Evolutionary conservation across 164 flowering plant genomes (phyloP).

Genomic region (Protea cynaroides): DNA sequence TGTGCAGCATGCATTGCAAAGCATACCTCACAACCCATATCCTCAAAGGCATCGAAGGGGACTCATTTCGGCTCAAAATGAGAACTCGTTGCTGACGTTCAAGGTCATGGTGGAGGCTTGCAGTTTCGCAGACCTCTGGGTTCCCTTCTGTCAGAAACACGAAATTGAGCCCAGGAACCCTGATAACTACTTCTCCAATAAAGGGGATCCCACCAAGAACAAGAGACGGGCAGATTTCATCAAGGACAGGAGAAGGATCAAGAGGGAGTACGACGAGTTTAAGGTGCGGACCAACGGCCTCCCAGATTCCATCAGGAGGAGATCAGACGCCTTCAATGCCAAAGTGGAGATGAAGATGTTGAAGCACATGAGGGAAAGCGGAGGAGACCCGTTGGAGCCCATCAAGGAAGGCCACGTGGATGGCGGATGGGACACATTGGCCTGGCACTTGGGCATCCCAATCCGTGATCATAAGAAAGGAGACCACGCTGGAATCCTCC

Average conservation of each 20-base stretch:
- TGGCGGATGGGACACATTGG: constrained; percentile 96
- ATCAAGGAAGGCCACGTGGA: constrained; percentile 80
- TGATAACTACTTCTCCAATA: constrained; percentile 54
- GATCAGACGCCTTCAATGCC: constrained; percentile 85
- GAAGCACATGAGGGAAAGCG: constrained; percentile 57
- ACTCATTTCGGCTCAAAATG: constrained; percentile 31
- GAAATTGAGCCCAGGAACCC: constrained; percentile 78
- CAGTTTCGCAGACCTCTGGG: constrained; percentile 78
- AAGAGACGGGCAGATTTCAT: constrained; percentile 67
- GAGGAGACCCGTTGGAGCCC: constrained; percentile 44
- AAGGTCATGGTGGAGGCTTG: constrained; percentile 94
- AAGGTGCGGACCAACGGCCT: constrained; percentile 78
- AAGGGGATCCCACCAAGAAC: constrained; percentile 73
- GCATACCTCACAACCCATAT: constrained; percentile 47
- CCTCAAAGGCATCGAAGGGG: constrained; percentile 43
- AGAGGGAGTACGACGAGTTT: constrained; percentile 84
- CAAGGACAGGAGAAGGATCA: constrained; percentile 64
- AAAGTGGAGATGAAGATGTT: constrained; percentile 78
- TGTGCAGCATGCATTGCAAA: constrained; percentile 39
- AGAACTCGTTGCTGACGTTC: constrained; percentile 58
- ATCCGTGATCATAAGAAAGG: constrained; percentile 62
- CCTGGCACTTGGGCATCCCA: constrained; percentile 71
- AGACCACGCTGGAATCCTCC: constrained; percentile 80
- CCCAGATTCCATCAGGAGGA: constrained; percentile 73
- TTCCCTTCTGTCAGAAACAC: constrained; percentile 76